Base-by-base conservation (phyloP, 495 filamentous ascomycete genomes). In the Tuber brumale region DNA sequence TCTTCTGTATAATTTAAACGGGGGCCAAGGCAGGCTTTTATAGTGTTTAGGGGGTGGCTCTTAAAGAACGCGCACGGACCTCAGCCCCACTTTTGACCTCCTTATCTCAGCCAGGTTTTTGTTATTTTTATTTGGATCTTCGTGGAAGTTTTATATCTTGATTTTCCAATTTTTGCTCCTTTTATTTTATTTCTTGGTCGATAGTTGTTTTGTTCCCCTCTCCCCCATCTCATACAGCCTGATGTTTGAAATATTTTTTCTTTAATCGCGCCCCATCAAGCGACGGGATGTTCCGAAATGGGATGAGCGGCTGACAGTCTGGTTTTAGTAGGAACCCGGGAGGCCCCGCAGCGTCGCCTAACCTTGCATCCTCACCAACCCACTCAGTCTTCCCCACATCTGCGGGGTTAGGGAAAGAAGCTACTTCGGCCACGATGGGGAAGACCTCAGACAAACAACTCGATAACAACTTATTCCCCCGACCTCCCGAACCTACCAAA, bases 1-100 rank as follows among this genome's bases (percentile, higher is more conserved):
- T 79, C 71, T 71, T 70, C 73, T 79, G 78, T 80, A 80, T 74
- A 80, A 80, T 80, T 66, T 80, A 80, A 74, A 80, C 66, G 70
- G 70, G 76, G 73, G 73, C 66, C 45, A 72, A 77, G 70, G 78
- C 77, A 79, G 75, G 71, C 78, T 80, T 80, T 80, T 79, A 80
- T 80, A 80, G 73, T 77, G 70, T 76, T 80, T 79, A 75, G 73
- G 72, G 76, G 78, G 46, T 51, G 44, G 70, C 66, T 75, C 42
- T 43, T 43, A 72, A 42, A 72, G 76, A 71, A 78, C 70, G 70
- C 73, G 78, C 76, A 80, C 78, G 78, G 78, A 80, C 78, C 66
- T 45, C 70, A 44, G 78, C 78, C 74, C 61, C 44, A 39, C 42
- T 73, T 72, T 79, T 72, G 41, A 43, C 42, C 74, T 57, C 42